phyloP scores from a whole-genome alignment of 768 basidiomycete genomes.

The Boletus rex-veris region DNA sequence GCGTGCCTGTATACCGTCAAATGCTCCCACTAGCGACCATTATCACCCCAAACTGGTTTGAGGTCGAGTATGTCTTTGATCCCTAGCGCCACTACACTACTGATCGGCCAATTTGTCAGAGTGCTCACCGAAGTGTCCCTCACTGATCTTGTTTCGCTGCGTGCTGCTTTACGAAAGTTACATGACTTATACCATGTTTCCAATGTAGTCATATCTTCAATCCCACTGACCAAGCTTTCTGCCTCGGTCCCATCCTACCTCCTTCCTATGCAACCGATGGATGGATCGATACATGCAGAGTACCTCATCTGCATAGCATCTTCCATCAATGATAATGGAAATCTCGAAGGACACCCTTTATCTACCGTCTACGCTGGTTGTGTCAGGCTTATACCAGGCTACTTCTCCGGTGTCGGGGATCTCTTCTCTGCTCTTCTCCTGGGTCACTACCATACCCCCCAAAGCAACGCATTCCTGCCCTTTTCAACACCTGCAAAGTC shows the following conservation, averaged over 20 bases:
- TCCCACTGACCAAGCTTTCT: slow-evolving; percentile 68
- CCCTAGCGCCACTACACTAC: background rate
- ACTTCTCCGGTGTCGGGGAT: slow-evolving; percentile 96
- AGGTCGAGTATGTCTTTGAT: slow-evolving; percentile 70
- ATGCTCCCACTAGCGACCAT: slow-evolving; percentile 84
- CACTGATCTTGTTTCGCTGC: slow-evolving; percentile 62
- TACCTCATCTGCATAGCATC: slow-evolving; percentile 84
- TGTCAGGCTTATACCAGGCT: slow-evolving; percentile 80
- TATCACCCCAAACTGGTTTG: slow-evolving; percentile 98
- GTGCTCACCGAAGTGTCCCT: slow-evolving; percentile 72
- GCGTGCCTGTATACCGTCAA: slow-evolving; percentile 80
- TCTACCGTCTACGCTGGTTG: slow-evolving; percentile 63
- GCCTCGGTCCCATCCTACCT: slow-evolving; percentile 48
- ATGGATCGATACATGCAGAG: slow-evolving; percentile 13
- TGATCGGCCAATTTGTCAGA: slow-evolving; percentile 38
- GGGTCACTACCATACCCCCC: slow-evolving; percentile 59
- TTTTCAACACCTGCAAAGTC: slow-evolving; percentile 6
- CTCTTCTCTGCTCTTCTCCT: slow-evolving; percentile 91
- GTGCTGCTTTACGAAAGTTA: slow-evolving; percentile 62
- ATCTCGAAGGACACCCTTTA: slow-evolving; percentile 9
- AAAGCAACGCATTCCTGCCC: background rate
- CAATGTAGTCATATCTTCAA: slow-evolving; percentile 89
- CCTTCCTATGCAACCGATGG: slow-evolving; percentile 20
- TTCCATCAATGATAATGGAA: slow-evolving; percentile 33
- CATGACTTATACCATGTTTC: slow-evolving; percentile 76